Base-by-base conservation (phyloP, 352 stramenopile species). In the Phytophthora melonis region DNA sequence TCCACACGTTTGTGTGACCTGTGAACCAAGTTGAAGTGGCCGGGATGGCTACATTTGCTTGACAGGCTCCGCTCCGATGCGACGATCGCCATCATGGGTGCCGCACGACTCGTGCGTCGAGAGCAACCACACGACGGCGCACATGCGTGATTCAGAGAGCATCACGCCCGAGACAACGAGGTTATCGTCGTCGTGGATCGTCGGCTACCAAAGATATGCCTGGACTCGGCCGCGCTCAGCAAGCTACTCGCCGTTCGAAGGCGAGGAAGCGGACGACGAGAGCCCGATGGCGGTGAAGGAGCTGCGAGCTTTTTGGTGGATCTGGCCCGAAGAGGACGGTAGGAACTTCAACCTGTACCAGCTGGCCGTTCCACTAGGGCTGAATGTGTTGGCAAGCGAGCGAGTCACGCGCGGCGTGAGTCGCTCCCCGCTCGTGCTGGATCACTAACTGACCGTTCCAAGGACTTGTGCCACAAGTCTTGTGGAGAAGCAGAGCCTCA, bases 31-130 rank as follows among this genome's bases (percentile, higher is more conserved):
- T 54, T 54, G 47, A 54, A 54, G 47, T 54, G 47, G 8, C 41
- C 47, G n/a, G 36, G 52, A 66, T 74, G 68, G 68, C 68, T 74
- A 74, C 68, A 70, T 5, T 54, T 6, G 18, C 0, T 21, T 49
- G 41, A 49, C 41, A 49, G 60, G 36, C n/a, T 34, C n/a, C 39
- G 52, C 32, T 57, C 7, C 66, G 30, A 63, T 16, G 7, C 5
- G 36, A 72, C 57, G 49, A 67, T 45, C 45, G 34, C 39, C 39
- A 55, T 71, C 57, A 61, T 27, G n/a, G 47, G n/a, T n/a, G 18
- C 14, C 58, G 66, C 10, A 41, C 34, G 34, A 14, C 34, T 41
- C 34, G 34, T 50, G 57, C 66, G 66, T 54, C 66, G 66, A 72
- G 58, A 71, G 41, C 41, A 49, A 49, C 41, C 41, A 19, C 14